Evolutionary conservation across 129 eudicot genomes (phyloP), one percentile per base, ranked within the genome.

Genomic region (Sambucus nigra): DNA sequence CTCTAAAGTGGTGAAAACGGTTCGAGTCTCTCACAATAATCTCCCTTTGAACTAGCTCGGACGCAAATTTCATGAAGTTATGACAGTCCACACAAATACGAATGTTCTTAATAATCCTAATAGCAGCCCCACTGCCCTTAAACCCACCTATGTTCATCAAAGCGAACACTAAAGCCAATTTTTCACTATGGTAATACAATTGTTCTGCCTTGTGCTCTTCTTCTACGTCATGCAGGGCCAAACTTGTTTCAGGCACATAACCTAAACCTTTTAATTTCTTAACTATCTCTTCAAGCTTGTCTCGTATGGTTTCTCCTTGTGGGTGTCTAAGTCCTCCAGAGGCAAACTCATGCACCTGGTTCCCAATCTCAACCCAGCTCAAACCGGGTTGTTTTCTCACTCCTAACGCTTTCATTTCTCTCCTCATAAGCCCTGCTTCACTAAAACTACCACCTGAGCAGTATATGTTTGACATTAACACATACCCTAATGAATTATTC

Each of bases 11-110:
- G 63, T 86, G 92, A 56, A 86, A 86, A 29, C 92, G 72, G 24
- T 81, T 81, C 11, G 92, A 74, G 73, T 86, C 95, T 64, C 92
- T 81, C 16, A 86, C 83, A 27, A 86, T 24, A 24, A 86, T 78
- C 44, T 72, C 87, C 73, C 60, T 68, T 32, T 70, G 76, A 0
- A 74, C 74, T 13, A 86, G 53, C 28, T 50, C 73, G 17, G 87
- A 78, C 2, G 83, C 79, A 1, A 77, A 75, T 55, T 69, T 81
- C 87, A 86, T 81, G 25, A 81, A 81, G 25, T 70, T 81, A 68
- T 86, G 95, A 55, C 95, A 86, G 35, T 86, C 87, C 0, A 71
- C 81, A 61, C 95, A 86, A 7, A 82, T 78, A 1, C 95, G 78
- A 26, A 86, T 82, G 52, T 86, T 86, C 81, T 81, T 86, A 38